A percentile compares a stretch with the other conserved stretches of the same genome.
These are phyloP conservation scores for Coccomyxa subellipsoidea DNA, from an alignment of 163 green algal species.

Conservation along the genomic window DNA sequence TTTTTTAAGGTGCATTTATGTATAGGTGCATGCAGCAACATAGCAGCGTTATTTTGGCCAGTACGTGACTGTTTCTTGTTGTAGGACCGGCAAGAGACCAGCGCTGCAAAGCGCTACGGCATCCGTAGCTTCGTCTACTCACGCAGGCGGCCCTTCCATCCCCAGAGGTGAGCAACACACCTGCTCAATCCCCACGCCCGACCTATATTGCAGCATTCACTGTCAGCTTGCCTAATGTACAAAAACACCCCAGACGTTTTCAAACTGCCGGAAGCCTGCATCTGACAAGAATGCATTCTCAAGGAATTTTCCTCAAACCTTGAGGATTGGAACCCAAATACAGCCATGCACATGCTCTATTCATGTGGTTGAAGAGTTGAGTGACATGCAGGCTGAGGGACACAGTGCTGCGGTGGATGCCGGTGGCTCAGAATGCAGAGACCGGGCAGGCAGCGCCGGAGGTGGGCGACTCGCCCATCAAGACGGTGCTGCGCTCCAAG, in stretches of 20 bases:
- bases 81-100: constrained; percentile 63
- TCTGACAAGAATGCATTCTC: no score
- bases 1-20: no score
- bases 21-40: not conserved
- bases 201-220: no score
- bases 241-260: no score
- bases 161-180: constrained; percentile 54
- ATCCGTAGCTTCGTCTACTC: constrained; percentile 90
- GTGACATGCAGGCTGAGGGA: constrained; percentile 69
- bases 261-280: no score
- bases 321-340: no score
- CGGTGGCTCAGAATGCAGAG: constrained; percentile 74
- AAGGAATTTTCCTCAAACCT: no score
- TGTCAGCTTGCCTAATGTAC: no score
- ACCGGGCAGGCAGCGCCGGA: constrained; percentile 44
- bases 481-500: constrained; percentile 84
- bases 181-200: not conserved
- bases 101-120: constrained; percentile 79
- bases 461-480: constrained; percentile 70
- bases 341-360: no score
- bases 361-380: no score
- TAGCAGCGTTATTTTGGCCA: not conserved
- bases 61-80: no score
- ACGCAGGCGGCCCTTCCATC: constrained; percentile 82
- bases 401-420: constrained; percentile 86